phyloP scores from a whole-genome alignment of 805 yeast genomes.

The Candida xyloterini region DNA sequence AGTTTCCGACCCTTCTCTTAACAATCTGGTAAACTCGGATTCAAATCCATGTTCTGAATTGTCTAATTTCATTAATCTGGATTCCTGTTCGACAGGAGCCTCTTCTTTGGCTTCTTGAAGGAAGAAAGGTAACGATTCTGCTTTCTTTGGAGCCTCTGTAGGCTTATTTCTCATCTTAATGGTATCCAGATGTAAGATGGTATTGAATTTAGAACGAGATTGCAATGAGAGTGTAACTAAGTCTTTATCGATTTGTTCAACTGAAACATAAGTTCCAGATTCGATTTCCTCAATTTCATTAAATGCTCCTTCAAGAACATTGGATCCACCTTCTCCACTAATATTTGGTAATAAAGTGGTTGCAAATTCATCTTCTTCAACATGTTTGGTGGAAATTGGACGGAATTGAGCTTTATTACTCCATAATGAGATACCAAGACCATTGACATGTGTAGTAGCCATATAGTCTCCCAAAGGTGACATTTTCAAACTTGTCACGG shows the following conservation, averaged over 20 bases:
- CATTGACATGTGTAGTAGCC: conserved; percentile 89
- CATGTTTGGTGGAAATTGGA: conserved; percentile 69
- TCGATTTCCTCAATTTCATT: conserved; percentile 32
- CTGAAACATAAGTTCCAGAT: conserved; percentile 44
- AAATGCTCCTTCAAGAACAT: conserved; percentile 76
- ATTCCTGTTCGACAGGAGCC: conserved; percentile 47
- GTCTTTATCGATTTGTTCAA: conserved; percentile 58
- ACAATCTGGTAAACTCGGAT: conserved; percentile 63
- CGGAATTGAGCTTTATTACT: conserved; percentile 83
- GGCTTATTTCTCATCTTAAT: conserved; percentile 89
- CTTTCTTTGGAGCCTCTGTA: conserved; percentile 79
- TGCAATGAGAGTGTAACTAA: conserved; percentile 73
- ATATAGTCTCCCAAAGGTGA: conserved; percentile 87
- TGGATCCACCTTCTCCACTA: conserved; percentile 73
- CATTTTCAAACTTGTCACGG: conserved; percentile 77
- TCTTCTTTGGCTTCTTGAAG: conserved; percentile 57
- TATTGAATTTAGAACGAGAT: conserved; percentile 75
- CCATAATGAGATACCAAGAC: conserved; percentile 91
- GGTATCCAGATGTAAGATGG: conserved; percentile 75
- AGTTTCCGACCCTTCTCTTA: conserved; percentile 49
- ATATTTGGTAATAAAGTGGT: conserved; percentile 65
- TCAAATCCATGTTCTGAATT: conserved; percentile 50
- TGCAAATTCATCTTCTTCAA: conserved; percentile 74
- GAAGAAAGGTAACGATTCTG: conserved; percentile 80
- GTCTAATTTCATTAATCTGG: conserved; percentile 35